phyloP scores from a whole-genome alignment of 331 rosid species.

The Quercus lobata region DNA sequence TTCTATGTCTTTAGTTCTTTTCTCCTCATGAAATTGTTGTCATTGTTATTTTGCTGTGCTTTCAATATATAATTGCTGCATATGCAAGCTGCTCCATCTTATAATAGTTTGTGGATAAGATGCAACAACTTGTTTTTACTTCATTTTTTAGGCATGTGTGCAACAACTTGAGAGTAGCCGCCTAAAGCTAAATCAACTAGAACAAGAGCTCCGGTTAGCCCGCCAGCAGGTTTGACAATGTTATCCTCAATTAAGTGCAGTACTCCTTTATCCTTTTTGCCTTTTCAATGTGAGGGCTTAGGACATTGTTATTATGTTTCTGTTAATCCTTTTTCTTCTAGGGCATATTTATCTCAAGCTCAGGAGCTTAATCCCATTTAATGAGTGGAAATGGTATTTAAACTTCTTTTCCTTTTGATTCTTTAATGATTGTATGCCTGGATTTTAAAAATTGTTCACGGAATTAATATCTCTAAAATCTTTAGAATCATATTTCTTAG shows the following conservation, averaged over 20 bases:
- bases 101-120: neutral
- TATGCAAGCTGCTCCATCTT: neutral
- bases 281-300: too few species aligned
- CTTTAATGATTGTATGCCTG: too few species aligned
- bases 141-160: constrained; percentile 67
- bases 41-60: neutral
- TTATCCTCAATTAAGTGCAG: neutral
- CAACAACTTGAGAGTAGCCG: constrained; percentile 95
- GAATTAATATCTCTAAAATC: neutral
- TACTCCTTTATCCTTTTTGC: too few species aligned
- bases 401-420: too few species aligned
- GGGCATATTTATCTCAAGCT: too few species aligned
- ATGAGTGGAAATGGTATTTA: too few species aligned
- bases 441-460: too few species aligned
- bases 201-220: constrained; percentile 90
- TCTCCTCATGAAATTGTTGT: neutral
- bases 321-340: too few species aligned
- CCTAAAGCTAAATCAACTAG: constrained; percentile 79
- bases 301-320: too few species aligned
- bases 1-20: neutral
- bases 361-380: too few species aligned
- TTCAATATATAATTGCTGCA: neutral
- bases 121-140: neutral
- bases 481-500: neutral
- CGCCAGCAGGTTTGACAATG: constrained; percentile 68